Percentiles rank a stretch among this genome's conserved stretches.
phyloP scores from a whole-genome alignment of 2,329 filamentous ascomycete species.

The Penicillium janthinellum region DNA sequence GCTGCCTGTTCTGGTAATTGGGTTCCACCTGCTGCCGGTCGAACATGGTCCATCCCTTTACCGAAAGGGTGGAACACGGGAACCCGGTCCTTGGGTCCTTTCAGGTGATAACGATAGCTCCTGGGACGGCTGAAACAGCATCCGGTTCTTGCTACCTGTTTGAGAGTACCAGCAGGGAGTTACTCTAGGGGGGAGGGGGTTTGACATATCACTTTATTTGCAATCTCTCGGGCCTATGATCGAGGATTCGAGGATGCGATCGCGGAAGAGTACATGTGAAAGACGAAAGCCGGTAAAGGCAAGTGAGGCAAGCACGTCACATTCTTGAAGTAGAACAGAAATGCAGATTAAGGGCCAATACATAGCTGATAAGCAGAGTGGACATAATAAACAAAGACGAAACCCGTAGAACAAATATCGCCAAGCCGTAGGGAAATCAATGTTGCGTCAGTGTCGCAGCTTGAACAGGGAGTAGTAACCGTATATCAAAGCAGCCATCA shows the following conservation, averaged over 20 bases:
- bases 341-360: no score
- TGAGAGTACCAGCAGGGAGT: background rate
- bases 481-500: conserved; percentile 1
- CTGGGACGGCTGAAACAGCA: background rate
- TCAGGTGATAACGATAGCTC: conserved; percentile 9
- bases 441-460: background rate
- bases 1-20: background rate
- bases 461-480: conserved; percentile 5
- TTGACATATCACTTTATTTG: conserved; percentile 19
- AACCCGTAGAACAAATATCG: no score
- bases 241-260: background rate
- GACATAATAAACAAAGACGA: background rate
- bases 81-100: conserved; percentile 6
- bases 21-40: background rate
- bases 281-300: background rate
- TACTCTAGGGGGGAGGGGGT: background rate
- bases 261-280: background rate
- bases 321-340: background rate
- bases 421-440: background rate
- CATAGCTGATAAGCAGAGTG: background rate
- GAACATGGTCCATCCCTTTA: conserved; percentile 13
- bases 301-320: conserved; percentile 1
- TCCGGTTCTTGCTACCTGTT: conserved; percentile 5
- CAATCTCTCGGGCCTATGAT: background rate
- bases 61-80: conserved; percentile 5